Base-by-base conservation (phyloP, 371 early-diverging fungal genomes). In the Cokeromyces recurvatus region DNA sequence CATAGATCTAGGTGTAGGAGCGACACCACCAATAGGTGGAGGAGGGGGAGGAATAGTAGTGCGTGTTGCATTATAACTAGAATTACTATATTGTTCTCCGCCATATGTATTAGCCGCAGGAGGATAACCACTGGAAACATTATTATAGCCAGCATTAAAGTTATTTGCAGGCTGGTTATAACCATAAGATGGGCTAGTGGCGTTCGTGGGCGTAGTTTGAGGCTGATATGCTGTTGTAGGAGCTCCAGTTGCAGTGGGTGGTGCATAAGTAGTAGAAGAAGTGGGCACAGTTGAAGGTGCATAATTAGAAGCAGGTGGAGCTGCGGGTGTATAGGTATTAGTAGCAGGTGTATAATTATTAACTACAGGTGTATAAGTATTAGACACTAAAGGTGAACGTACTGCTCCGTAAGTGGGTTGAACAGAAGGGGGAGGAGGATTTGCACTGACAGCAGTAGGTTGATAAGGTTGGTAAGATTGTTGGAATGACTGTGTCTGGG, bases 41-140 rank as follows among this genome's bases (percentile, higher is more conserved):
- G 65, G 56, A 10, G 65, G 56, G 4, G 62, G 62, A 46, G 73
- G 64, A 8, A 54, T 48, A 2, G 61, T 43, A 24, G 59, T 32
- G 20, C 53, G 51, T 27, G 37, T 21, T 2, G 43, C 24, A 19
- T 37, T 43, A 15, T 55, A 53, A 16, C 31, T 16, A 7, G 40
- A 27, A 38, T 37, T 49, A n/a, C 23, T 34, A n/a, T 44, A 48
- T 21, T 44, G 41, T 16, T 46, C 32, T 25, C 43, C 23, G n/a
- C 47, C 44, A 20, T 46, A 48, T n/a, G 39, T 32, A 16, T 17
- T 32, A 14, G 14, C 19, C 20, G 29, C 32, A n/a, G n/a, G n/a
- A n/a, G n/a, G n/a, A n/a, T n/a, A n/a, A 38, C 23, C 29, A 20
- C 3, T 11, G 37, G 12, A 32, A 14, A 20, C 35, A n/a, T 32